Evolutionary conservation across 1,139 yeast species (phyloP).

Genomic region (Candida mesenterica): DNA sequence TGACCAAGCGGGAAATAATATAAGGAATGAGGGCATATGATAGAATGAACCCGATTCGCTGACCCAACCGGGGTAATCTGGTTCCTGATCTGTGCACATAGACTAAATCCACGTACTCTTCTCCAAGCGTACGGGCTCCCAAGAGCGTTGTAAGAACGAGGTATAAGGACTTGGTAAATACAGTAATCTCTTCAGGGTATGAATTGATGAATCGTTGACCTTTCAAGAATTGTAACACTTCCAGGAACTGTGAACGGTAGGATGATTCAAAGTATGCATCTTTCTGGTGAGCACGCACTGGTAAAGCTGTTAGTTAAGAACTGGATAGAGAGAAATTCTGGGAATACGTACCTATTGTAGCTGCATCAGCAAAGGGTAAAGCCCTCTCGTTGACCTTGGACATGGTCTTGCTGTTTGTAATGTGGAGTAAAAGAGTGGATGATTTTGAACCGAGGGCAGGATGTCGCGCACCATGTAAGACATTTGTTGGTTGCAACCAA

Average conservation of each 20-base stretch:
- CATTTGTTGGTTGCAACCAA: no score
- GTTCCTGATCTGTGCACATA: conserved; percentile 58
- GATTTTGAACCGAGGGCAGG: background rate
- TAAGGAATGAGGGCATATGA: conserved; percentile 62
- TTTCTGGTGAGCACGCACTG: conserved; percentile 82
- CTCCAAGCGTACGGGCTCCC: conserved; percentile 85
- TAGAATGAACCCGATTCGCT: conserved; percentile 52
- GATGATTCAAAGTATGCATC: conserved; percentile 69
- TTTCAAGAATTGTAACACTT: conserved; percentile 51
- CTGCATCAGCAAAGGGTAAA: conserved; percentile 49
- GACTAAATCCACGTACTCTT: conserved; percentile 85
- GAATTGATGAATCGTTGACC: conserved; percentile 71
- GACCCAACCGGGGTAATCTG: conserved; percentile 46
- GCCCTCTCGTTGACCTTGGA: conserved; percentile 28
- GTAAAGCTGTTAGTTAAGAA: conserved; percentile 13
- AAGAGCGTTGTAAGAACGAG: conserved; percentile 67
- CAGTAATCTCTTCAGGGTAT: conserved; percentile 61
- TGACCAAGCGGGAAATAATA: conserved; percentile 34
- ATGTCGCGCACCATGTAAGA: no score
- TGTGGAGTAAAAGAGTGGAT: background rate
- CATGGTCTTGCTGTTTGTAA: conserved; percentile 15
- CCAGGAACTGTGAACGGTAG: conserved; percentile 54
- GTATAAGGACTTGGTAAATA: conserved; percentile 59
- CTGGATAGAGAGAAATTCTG: background rate
- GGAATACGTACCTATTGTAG: conserved; percentile 43